Evolutionary conservation across 331 rosid species (phyloP), one percentile per base, ranked within the genome.

Genomic region (Cydonia oblonga): DNA sequence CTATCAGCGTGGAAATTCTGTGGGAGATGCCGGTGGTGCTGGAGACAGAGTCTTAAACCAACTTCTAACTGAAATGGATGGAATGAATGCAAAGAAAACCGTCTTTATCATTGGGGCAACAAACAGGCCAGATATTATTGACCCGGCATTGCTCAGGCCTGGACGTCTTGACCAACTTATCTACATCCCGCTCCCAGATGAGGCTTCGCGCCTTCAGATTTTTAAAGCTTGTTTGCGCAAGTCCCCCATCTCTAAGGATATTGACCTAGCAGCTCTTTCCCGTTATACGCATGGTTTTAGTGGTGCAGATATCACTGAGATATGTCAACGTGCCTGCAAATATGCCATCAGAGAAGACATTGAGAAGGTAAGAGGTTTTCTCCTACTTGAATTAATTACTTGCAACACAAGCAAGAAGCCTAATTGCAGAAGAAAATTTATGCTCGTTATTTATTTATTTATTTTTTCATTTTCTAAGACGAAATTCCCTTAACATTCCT

Each of bases 21-120:
- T 22, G 18, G 89, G 92, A 40, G 89, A 85, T 75, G 87, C 86
- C 14, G 89, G 92, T 14, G 92, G 92, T 38, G 86, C 87, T 33
- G 84, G 84, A 25, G 92, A 87, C 66, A 81, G 92, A 62, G 92
- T 87, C 61, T 66, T 85, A 77, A 87, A 87, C 80, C 89, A 85
- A 69, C 85, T 87, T 24, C 79, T 87, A 49, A 87, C 92, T 12
- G 92, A 87, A 79, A 87, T 87, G 92, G 92, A 87, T 79, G 91
- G 91, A 8, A 84, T 87, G 89, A 77, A 77, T 29, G 84, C 86
- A 5, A 84, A 87, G 85, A 87, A 87, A 69, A 84, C 91, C 5
- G 89, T 87, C 52, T 82, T 87, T 15, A 76, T 85, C 76, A 87
- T 83, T 59, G 91, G 89, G 32, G 91, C 89, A 40, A 85, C 89